Percentiles rank a stretch among this genome's conserved stretches.
Conservation (phyloP, 257 asterid genomes). For the Paulownia fortunei region DNA sequence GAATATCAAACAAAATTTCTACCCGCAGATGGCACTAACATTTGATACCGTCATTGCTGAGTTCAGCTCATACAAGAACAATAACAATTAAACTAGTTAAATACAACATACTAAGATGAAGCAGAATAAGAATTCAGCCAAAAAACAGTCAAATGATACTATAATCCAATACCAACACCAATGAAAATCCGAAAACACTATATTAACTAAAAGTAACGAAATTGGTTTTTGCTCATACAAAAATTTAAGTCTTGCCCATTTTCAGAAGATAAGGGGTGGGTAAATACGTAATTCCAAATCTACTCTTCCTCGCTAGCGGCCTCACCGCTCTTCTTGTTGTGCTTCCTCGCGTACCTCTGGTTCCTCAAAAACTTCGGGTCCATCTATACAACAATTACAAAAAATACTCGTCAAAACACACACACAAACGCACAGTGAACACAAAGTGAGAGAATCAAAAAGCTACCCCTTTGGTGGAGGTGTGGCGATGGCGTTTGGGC, state of each 20-base stretch:
- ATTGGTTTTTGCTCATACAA: neutral
- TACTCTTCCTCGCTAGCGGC: slow-evolving; percentile 58
- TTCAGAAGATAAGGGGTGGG: neutral
- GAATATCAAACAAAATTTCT: neutral
- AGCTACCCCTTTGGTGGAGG: slow-evolving; percentile 81
- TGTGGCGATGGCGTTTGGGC: slow-evolving; percentile 71
- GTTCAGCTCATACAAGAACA: neutral
- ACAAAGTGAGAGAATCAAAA: neutral
- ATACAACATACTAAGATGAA: neutral
- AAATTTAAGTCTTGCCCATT: slow-evolving; percentile 8
- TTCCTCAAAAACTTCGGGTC: slow-evolving; percentile 94
- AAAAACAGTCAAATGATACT: neutral
- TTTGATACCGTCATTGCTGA: neutral
- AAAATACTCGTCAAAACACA: neutral
- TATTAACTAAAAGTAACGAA: neutral
- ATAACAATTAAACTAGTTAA: neutral
- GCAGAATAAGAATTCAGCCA: neutral
- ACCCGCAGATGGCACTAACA: neutral
- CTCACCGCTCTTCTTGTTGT: slow-evolving; percentile 64
- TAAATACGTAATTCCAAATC: slow-evolving; percentile 21
- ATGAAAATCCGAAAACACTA: neutral
- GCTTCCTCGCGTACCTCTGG: slow-evolving; percentile 97
- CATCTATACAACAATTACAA: slow-evolving; percentile 48
- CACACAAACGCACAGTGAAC: neutral
- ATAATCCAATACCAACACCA: neutral